These are phyloP conservation scores for Solanum paucissectum DNA, from an alignment of 257 asterid genomes.

Conservation along the genomic window DNA sequence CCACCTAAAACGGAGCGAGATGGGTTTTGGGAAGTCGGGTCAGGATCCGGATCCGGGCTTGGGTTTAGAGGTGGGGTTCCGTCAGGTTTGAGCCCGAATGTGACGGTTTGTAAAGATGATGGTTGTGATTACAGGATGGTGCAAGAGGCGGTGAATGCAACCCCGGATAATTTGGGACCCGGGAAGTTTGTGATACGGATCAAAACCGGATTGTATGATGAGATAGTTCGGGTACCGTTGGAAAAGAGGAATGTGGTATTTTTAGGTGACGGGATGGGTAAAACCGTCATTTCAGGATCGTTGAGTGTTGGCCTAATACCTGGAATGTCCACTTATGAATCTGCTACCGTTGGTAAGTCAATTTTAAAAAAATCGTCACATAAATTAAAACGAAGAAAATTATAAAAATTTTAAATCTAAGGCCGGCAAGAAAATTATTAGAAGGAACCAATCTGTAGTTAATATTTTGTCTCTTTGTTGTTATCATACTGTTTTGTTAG, in stretches of 20 bases:
- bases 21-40: background rate
- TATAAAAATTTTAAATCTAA: too few relatives aligned
- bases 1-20: slow-evolving; percentile 5
- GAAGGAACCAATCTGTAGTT: background rate
- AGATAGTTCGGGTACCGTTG: background rate
- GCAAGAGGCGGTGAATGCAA: slow-evolving; percentile 2
- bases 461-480: background rate
- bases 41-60: background rate
- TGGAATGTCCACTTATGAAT: background rate
- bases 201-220: background rate
- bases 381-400: background rate
- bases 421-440: too few relatives aligned
- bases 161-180: background rate
- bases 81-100: background rate
- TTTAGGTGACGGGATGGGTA: slow-evolving; percentile 1
- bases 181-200: background rate
- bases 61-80: background rate
- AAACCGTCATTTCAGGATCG: slow-evolving; percentile 1
- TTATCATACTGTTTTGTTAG: background rate
- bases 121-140: background rate
- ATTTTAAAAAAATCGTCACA: background rate
- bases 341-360: background rate
- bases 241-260: background rate
- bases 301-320: background rate
- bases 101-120: background rate